Evolutionary conservation across 108 stramenopile genomes (phyloP).

Genomic region (Cyclostephanos tholiformis): DNA sequence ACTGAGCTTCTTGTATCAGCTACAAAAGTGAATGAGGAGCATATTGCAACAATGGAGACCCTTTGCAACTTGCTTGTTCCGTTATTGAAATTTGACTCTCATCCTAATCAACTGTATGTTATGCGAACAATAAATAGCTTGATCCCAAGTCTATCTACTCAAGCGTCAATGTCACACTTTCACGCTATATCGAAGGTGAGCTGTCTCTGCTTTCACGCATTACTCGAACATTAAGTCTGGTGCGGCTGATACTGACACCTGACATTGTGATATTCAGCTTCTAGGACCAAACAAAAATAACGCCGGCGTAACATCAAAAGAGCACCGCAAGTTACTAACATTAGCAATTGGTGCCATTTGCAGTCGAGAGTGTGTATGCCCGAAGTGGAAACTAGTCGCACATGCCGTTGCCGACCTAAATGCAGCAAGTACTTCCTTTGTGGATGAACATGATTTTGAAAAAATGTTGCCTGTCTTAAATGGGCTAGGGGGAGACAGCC

Average conservation of each 20-base stretch:
- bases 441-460: slow-evolving; percentile 85
- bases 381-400: slow-evolving; percentile 32
- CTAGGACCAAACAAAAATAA: slow-evolving; percentile 71
- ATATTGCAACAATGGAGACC: slow-evolving; percentile 44
- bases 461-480: slow-evolving; percentile 72
- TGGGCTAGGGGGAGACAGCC: slow-evolving; percentile 43
- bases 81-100: slow-evolving; percentile 58
- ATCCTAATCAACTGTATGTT: slow-evolving; percentile 62
- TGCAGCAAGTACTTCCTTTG: slow-evolving; percentile 58
- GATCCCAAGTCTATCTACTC: slow-evolving; percentile 47
- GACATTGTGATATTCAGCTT: slow-evolving; percentile 31
- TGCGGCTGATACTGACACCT: not conserved
- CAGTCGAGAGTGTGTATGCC: slow-evolving; percentile 7
- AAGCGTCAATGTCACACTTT: slow-evolving; percentile 50
- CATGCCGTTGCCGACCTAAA: slow-evolving; percentile 51
- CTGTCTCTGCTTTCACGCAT: not conserved
- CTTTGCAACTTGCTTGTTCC: slow-evolving; percentile 70
- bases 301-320: slow-evolving; percentile 56
- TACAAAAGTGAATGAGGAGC: slow-evolving; percentile 20
- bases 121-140: slow-evolving; percentile 66
- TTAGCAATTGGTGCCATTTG: slow-evolving; percentile 38
- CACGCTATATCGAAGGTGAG: slow-evolving; percentile 46
- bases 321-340: slow-evolving; percentile 50
- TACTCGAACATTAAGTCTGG: not conserved
- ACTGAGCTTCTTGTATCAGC: slow-evolving; percentile 62